Conservation (phyloP, 108 stramenopile species). For the Epipyxis sp. region DNA sequence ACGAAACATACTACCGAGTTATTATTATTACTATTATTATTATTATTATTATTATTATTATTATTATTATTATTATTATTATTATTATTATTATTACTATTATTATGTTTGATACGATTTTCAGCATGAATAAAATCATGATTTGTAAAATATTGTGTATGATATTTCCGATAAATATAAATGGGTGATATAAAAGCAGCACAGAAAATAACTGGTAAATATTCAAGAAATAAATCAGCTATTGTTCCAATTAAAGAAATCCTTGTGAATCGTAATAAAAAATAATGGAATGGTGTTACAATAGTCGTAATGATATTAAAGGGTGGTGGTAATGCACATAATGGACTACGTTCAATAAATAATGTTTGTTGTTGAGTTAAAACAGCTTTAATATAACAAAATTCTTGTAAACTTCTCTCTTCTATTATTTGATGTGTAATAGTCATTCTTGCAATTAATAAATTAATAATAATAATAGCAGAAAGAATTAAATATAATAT, state of each 20-base stretch:
- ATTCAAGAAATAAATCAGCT: not conserved
- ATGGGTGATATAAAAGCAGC: no score
- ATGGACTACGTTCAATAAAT: not conserved
- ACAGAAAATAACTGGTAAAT: no score
- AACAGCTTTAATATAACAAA: not conserved
- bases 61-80: no score
- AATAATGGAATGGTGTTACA: not conserved
- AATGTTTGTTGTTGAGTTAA: not conserved
- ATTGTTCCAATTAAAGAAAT: not conserved
- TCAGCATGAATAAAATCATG: no score
- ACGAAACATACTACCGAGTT: no score
- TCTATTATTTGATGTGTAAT: not conserved
- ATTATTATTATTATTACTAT: no score
- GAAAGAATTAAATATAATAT: not conserved
- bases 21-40: no score
- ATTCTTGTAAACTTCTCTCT: not conserved
- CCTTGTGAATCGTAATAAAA: not conserved
- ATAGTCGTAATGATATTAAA: not conserved
- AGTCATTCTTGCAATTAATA: not conserved
- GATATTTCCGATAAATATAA: no score
- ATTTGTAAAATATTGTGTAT: no score
- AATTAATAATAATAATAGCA: not conserved
- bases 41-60: no score
- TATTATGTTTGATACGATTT: no score
- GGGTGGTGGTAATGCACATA: not conserved